These are phyloP conservation scores for Penicillium frequentans DNA, from an alignment of 2,329 filamentous ascomycete genomes.

Conservation along the genomic window DNA sequence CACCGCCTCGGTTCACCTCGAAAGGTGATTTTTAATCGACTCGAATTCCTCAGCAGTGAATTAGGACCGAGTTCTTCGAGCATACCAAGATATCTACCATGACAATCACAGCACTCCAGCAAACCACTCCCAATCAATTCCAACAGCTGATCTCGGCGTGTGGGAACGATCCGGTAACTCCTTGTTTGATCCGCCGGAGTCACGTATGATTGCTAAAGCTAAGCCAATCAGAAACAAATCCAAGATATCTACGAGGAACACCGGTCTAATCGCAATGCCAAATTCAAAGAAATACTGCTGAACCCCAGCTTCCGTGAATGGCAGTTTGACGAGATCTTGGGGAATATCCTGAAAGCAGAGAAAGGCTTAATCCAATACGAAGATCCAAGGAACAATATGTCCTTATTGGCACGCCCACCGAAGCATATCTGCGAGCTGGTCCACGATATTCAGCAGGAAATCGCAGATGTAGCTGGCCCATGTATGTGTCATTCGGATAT, in stretches of 20 bases:
- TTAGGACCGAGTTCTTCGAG: neutral
- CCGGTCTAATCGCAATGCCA: slow-evolving; percentile 70
- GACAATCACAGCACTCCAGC: neutral
- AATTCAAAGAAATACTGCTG: slow-evolving; percentile 74
- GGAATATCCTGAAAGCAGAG: slow-evolving; percentile 64
- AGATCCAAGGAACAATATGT: slow-evolving; percentile 78
- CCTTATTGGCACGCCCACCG: slow-evolving; percentile 85
- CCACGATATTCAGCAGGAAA: slow-evolving; percentile 64
- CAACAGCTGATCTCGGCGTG: slow-evolving; percentile 69
- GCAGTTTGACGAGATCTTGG: slow-evolving; percentile 72
- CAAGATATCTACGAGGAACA: slow-evolving; percentile 73
- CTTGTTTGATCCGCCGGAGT: slow-evolving; percentile 23
- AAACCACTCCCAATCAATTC: slow-evolving; percentile 64
- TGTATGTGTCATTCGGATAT: slow-evolving; percentile 52
- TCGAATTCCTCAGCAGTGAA: neutral
- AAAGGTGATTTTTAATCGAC: neutral
- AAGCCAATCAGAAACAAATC: slow-evolving; percentile 50
- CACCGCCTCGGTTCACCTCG: neutral
- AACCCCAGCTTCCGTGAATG: slow-evolving; percentile 67
- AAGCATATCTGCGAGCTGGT: slow-evolving; percentile 68
- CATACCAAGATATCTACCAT: neutral
- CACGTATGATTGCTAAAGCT: neutral
- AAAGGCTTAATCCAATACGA: slow-evolving; percentile 64
- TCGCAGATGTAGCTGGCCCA: slow-evolving; percentile 62
- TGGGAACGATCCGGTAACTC: slow-evolving; percentile 62